Conservation (phyloP, 192 early-diverging fungal genomes). For the Globomyces pollinis-pini region DNA sequence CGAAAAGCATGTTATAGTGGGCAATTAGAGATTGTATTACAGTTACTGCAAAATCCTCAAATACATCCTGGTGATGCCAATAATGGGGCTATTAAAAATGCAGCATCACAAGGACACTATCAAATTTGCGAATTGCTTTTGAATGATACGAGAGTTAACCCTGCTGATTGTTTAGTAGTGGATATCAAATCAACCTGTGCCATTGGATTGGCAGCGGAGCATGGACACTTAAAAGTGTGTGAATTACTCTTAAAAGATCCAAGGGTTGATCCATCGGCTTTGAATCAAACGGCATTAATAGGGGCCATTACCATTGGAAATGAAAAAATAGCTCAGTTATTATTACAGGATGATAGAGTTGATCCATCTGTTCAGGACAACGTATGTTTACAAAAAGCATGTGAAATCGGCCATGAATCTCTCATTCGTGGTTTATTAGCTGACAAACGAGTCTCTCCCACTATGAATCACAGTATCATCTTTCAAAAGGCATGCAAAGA, state of each 20-base stretch:
- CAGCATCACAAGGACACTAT: neutral
- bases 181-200: neutral
- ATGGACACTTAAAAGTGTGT: neutral
- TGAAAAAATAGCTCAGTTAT: neutral
- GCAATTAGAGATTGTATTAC: neutral
- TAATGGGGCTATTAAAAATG: neutral
- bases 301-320: neutral
- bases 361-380: constrained; percentile 3
- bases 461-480: neutral
- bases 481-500: neutral
- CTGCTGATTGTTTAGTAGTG: neutral
- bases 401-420: neutral
- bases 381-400: neutral
- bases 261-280: constrained; percentile 5
- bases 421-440: neutral
- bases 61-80: neutral
- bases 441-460: constrained; percentile 1
- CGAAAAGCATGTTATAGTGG: neutral
- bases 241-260: neutral
- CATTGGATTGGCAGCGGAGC: neutral
- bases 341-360: neutral
- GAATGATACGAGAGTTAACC: neutral
- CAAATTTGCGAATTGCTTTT: neutral
- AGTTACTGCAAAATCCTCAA: neutral
- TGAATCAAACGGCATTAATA: neutral